Evolutionary conservation across 2,329 filamentous ascomycete genomes (phyloP).

Genomic region (Alternaria hordeiaustralica): DNA sequence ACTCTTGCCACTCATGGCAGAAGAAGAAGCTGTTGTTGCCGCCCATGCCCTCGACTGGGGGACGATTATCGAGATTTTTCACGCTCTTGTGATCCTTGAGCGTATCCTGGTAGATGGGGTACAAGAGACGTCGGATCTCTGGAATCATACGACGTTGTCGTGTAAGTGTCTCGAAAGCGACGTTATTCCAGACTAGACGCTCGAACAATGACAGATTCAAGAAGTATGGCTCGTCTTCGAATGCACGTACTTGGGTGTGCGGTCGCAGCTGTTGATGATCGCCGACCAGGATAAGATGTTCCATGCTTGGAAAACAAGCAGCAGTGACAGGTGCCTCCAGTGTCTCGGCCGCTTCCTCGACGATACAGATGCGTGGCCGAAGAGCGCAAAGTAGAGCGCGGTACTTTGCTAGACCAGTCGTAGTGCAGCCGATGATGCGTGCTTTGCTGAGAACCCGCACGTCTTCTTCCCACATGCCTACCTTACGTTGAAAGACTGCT

Average conservation of each 20-base stretch:
- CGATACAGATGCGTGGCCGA: conserved; percentile 70
- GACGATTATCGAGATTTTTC: conserved; percentile 51
- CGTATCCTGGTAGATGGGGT: conserved; percentile 64
- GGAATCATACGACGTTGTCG: conserved; percentile 77
- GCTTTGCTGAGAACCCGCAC: conserved; percentile 53
- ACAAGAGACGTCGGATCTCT: conserved; percentile 66
- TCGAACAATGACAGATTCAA: conserved; percentile 82
- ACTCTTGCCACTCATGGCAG: conserved; percentile 70
- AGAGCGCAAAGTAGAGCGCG: conserved; percentile 71
- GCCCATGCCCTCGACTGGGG: conserved; percentile 68
- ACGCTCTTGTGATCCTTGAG: conserved; percentile 67
- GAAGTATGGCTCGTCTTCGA: conserved; percentile 67
- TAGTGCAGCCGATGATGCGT: conserved; percentile 72
- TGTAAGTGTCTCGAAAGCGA: conserved; percentile 69
- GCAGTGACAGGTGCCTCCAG: conserved; percentile 68
- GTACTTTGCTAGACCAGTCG: conserved; percentile 82
- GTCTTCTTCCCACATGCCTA: conserved; percentile 65
- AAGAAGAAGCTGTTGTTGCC: conserved; percentile 67
- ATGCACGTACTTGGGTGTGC: conserved; percentile 66
- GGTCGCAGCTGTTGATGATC: conserved; percentile 82
- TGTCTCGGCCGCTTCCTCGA: conserved; percentile 83
- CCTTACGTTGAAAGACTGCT: conserved; percentile 60
- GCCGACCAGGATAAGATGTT: conserved; percentile 74
- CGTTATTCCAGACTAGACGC: conserved; percentile 69
- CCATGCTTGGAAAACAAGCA: conserved; percentile 65